These are phyloP conservation scores for Carpinus viminea DNA, from an alignment of 306 rosid genomes.

Conservation along the genomic window DNA sequence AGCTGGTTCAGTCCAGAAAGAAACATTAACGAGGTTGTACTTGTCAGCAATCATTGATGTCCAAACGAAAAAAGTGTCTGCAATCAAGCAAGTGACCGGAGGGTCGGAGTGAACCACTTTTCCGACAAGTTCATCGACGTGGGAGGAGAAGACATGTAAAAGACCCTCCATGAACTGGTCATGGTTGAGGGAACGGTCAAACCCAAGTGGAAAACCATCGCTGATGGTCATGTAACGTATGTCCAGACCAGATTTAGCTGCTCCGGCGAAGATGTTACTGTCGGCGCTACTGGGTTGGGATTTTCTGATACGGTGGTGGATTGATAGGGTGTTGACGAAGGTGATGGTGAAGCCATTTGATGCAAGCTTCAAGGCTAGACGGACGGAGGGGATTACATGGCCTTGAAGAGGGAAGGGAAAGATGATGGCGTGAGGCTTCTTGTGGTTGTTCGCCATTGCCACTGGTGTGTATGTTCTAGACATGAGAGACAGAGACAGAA, in stretches of 20 bases:
- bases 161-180: conserved; percentile 11
- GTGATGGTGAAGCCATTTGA: conserved; percentile 20
- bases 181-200: conserved; percentile 21
- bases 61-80: conserved; percentile 34
- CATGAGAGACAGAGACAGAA: neutral
- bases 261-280: conserved; percentile 28
- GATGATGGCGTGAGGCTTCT: conserved; percentile 9
- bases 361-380: neutral
- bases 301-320: neutral
- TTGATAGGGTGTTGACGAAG: conserved; percentile 10
- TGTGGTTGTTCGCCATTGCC: neutral
- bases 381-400: neutral
- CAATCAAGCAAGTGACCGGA: conserved; percentile 31
- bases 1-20: conserved; percentile 49
- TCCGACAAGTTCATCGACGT: conserved; percentile 34
- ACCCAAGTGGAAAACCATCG: conserved; percentile 32
- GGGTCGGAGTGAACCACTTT: conserved; percentile 25
- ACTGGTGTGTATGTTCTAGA: accelerated
- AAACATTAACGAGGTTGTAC: conserved; percentile 30
- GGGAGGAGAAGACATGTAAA: conserved; percentile 27
- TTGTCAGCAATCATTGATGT: conserved; percentile 23
- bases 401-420: conserved; percentile 4
- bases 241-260: conserved; percentile 28
- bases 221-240: conserved; percentile 33
- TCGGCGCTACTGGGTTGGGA: conserved; percentile 10